Conservation (phyloP, 768 basidiomycete species). For the Leccinum uliginosum region DNA sequence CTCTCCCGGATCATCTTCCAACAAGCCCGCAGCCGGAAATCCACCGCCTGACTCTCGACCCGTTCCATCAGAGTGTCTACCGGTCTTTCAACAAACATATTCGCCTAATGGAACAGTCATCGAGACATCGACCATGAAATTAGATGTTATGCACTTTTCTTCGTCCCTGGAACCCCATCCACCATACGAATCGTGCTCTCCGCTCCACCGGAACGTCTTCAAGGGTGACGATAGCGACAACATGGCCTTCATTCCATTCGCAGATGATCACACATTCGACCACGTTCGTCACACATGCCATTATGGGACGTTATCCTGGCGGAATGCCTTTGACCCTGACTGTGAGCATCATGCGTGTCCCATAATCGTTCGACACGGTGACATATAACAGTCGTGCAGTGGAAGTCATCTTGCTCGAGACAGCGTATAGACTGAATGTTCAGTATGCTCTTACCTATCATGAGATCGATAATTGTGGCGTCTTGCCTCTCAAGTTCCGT, state of each 20-base stretch:
- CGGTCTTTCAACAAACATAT: slow-evolving; percentile 13
- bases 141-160: slow-evolving; percentile 13
- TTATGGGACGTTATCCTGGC: slow-evolving; percentile 51
- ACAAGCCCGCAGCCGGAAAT: neutral
- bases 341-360: slow-evolving; percentile 27
- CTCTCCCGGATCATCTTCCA: neutral
- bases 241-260: slow-evolving; percentile 59
- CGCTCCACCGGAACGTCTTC: slow-evolving; percentile 42
- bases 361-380: slow-evolving; percentile 14
- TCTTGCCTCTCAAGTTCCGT: slow-evolving; percentile 41
- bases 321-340: slow-evolving; percentile 37
- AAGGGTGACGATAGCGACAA: slow-evolving; percentile 54
- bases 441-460: slow-evolving; percentile 35
- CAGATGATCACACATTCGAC: slow-evolving; percentile 56
- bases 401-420: slow-evolving; percentile 49
- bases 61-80: neutral
- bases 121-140: slow-evolving; percentile 6
- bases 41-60: neutral
- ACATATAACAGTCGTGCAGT: slow-evolving; percentile 29
- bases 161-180: slow-evolving; percentile 29
- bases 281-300: slow-evolving; percentile 34
- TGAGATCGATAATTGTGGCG: slow-evolving; percentile 44
- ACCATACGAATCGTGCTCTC: slow-evolving; percentile 55
- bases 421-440: slow-evolving; percentile 39
- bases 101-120: slow-evolving; percentile 11